These are phyloP conservation scores for Massariosphaeria phaeospora DNA, from an alignment of 495 filamentous ascomycete species.

Conservation along the genomic window DNA sequence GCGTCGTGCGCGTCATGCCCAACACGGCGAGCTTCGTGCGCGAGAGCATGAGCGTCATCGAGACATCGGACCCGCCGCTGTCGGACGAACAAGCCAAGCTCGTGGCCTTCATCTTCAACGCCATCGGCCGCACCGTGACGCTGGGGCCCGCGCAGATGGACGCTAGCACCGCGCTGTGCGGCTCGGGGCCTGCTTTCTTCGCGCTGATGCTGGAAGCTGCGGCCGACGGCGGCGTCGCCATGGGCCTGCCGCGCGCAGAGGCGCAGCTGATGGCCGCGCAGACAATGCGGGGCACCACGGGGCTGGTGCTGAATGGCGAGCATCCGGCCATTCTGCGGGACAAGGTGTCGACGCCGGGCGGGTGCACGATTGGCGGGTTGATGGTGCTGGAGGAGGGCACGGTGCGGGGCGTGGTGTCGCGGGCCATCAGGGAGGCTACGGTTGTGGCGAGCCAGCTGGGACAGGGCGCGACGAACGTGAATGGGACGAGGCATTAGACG, in stretches of 20 bases:
- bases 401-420: constrained; percentile 63
- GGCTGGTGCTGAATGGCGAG: constrained; percentile 64
- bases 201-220: constrained; percentile 72
- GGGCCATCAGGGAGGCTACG: constrained; percentile 72
- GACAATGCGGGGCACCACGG: constrained; percentile 67
- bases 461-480: constrained; percentile 43
- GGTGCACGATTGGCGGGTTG: constrained; percentile 74
- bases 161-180: constrained; percentile 67
- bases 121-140: constrained; percentile 62
- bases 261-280: constrained; percentile 78
- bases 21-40: constrained; percentile 69
- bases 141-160: constrained; percentile 67
- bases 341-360: constrained; percentile 74
- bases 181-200: constrained; percentile 74
- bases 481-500: constrained; percentile 42
- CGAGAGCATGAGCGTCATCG: constrained; percentile 78
- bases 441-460: constrained; percentile 70
- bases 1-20: constrained; percentile 69
- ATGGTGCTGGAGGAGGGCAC: constrained; percentile 71
- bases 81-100: constrained; percentile 50
- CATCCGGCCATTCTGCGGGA: constrained; percentile 72
- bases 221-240: constrained; percentile 73
- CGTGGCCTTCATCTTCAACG: constrained; percentile 71
- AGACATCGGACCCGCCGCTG: constrained; percentile 53
- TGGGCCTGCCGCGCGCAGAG: constrained; percentile 72